These are phyloP conservation scores for Skeletonema marinoi DNA, from an alignment of 108 stramenopile species.

Conservation along the genomic window DNA sequence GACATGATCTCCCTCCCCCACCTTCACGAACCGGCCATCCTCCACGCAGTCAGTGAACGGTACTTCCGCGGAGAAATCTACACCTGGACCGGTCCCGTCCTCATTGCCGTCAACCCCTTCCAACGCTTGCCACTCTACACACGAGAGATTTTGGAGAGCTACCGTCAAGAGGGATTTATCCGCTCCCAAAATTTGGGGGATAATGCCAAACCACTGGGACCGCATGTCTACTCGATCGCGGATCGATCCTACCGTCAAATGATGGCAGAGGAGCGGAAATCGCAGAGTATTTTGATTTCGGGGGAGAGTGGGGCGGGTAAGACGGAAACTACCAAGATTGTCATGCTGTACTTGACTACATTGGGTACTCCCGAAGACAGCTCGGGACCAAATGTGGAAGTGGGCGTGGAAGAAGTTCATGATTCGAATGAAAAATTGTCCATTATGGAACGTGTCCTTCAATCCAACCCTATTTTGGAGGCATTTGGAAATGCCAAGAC, in stretches of 20 bases:
- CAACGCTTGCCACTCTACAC: slow-evolving; percentile 92
- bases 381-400: not conserved
- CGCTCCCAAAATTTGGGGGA: slow-evolving; percentile 77
- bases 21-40: slow-evolving; percentile 98
- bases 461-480: slow-evolving; percentile 98
- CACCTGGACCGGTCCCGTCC: slow-evolving; percentile 98
- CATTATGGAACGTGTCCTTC: slow-evolving; percentile 94
- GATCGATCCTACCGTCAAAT: slow-evolving; percentile 92
- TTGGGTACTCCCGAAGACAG: slow-evolving; percentile 61
- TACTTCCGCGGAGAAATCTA: slow-evolving; percentile 94
- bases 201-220: slow-evolving; percentile 67
- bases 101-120: slow-evolving; percentile 99
- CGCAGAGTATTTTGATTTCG: slow-evolving; percentile 92
- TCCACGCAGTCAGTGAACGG: slow-evolving; percentile 90
- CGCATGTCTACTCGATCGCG: slow-evolving; percentile 93
- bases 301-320: slow-evolving; percentile 96
- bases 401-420: slow-evolving; percentile 52
- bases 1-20: slow-evolving; percentile 96
- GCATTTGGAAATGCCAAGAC: slow-evolving; percentile 99
- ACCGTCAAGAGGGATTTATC: slow-evolving; percentile 84
- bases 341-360: slow-evolving; percentile 93
- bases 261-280: slow-evolving; percentile 79
- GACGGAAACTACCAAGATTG: slow-evolving; percentile 96
- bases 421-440: slow-evolving; percentile 44
- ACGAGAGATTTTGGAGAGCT: slow-evolving; percentile 79